These are phyloP conservation scores for Leccinum broughii DNA, from an alignment of 768 basidiomycete species.

Conservation along the genomic window DNA sequence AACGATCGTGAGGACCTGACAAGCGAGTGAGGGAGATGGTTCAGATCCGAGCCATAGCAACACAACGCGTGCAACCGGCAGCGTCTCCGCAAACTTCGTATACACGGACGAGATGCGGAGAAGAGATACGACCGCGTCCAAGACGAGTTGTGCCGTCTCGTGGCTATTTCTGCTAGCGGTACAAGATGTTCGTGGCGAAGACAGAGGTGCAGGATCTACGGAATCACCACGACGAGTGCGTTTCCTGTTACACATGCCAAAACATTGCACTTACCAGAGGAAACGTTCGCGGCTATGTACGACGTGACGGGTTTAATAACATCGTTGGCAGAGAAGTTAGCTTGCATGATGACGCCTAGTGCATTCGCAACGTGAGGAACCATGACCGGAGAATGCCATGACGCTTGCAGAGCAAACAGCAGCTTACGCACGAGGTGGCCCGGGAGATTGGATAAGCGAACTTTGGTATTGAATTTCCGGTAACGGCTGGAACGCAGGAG, in stretches of 20 bases:
- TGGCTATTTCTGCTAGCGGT: conserved; percentile 28
- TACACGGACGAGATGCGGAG: conserved; percentile 58
- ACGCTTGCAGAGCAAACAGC: conserved; percentile 79
- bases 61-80: conserved; percentile 78
- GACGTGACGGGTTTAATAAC: conserved; percentile 84
- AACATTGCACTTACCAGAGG: no score
- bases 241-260: no score
- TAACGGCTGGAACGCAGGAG: conserved; percentile 73
- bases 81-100: conserved; percentile 67
- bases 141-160: conserved; percentile 67
- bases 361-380: conserved; percentile 55
- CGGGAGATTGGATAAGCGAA: conserved; percentile 67
- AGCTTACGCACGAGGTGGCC: conserved; percentile 62
- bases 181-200: conserved; percentile 17
- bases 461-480: conserved; percentile 72
- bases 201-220: not conserved
- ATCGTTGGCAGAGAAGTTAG: conserved; percentile 70
- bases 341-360: conserved; percentile 58
- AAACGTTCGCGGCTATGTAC: conserved; percentile 77
- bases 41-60: conserved; percentile 77
- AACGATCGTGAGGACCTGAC: conserved; percentile 61
- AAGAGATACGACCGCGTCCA: conserved; percentile 63
- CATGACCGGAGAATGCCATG: conserved; percentile 63
- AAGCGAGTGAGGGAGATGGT: conserved; percentile 58
- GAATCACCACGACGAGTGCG: no score